Evolutionary conservation across 176 grass and related monocot genomes (phyloP), one percentile per base, ranked within the genome.

Genomic region (Juncus inflexus): DNA sequence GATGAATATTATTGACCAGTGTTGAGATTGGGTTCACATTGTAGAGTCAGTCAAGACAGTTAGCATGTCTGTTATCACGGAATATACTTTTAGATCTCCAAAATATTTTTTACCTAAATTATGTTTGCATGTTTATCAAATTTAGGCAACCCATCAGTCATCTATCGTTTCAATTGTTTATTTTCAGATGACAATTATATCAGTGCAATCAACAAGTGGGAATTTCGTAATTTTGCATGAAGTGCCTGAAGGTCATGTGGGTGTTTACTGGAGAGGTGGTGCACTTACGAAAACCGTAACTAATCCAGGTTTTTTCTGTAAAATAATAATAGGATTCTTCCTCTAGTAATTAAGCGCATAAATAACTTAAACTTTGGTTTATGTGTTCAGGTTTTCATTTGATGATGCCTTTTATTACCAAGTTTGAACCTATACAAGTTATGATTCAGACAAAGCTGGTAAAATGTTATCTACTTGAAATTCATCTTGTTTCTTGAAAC

Each of bases 221-320:
- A 78, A 72, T 50, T 43, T 78, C 36, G 73, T 60, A 41, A 59
- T 99, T 60, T 58, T 99, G 54, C 95, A 99, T 81, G 85, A 99
- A 94, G 89, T 94, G 63, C 89, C 95, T 55, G 95, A 99, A 90
- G 95, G 95, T 47, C 89, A 99, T 80, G 89, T 99, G 65, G 95
- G 95, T 5, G 95, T 94, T 63, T 99, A 99, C 56, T 99, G 88
- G 88, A 92, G 85, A 81, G 95, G 95, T 52, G 95, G 95, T 53
- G 95, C 95, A 79, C 89, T 99, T 86, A 59, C 92, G 65, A 79
- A 94, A 81, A 78, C 83, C 55, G 84, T 86, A 67, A 90, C 95
- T 77, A 51, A 87, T 80, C 95, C 95, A 82, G 95, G 95, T 66
- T 11, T 59, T 49, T 66, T 76, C 3, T 61, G 58, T 57, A 40